Conservation (phyloP, 176 grass and related monocot species). For the Zizania latifolia region DNA sequence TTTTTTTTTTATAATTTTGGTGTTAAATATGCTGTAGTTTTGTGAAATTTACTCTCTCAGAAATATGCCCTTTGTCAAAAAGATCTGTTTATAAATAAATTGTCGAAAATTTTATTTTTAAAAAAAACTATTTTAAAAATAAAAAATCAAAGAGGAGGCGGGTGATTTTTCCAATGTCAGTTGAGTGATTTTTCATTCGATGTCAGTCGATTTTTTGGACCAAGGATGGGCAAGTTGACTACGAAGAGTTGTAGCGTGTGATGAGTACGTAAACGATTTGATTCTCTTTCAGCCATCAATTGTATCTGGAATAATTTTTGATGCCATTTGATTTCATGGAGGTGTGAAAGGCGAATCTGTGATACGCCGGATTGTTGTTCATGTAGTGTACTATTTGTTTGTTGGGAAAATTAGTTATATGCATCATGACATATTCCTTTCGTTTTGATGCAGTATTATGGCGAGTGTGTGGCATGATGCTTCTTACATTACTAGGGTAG, state of each 20-base stretch:
- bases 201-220: no score
- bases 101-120: no score
- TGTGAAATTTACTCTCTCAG: no score
- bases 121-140: no score
- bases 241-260: neutral
- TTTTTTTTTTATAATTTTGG: no score
- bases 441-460: neutral
- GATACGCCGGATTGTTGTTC: neutral
- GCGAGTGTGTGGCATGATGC: neutral
- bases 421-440: neutral
- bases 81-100: no score
- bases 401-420: neutral
- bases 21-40: no score
- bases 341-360: neutral
- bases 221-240: no score
- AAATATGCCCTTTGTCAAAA: no score
- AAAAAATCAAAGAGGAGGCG: no score
- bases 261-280: neutral
- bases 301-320: neutral
- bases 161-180: no score
- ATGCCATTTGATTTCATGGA: neutral
- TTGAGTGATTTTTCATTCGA: no score
- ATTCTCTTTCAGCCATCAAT: neutral
- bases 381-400: neutral
- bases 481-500: neutral